These are phyloP conservation scores for Aspergillus sclerotioniger DNA, from an alignment of 495 filamentous ascomycete genomes.

Conservation along the genomic window DNA sequence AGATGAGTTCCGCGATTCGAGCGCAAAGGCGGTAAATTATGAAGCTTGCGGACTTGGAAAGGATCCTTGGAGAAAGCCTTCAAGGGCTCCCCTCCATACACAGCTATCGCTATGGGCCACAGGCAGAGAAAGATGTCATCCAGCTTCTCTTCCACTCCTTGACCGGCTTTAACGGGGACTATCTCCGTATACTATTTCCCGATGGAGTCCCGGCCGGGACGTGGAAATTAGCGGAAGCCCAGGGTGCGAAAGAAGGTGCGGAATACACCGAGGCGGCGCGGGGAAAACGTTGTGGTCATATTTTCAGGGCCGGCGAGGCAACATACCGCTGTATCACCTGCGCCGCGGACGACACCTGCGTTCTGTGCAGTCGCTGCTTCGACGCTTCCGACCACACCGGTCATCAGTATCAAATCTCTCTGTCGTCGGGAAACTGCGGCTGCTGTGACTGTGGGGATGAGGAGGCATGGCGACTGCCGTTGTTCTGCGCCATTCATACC, in stretches of 20 bases:
- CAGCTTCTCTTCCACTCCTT: constrained; percentile 82
- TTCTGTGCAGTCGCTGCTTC: constrained; percentile 87
- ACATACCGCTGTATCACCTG: constrained; percentile 94
- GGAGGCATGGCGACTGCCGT: constrained; percentile 85
- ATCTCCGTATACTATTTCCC: constrained; percentile 77
- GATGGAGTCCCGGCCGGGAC: constrained; percentile 59
- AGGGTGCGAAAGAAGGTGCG: constrained; percentile 88
- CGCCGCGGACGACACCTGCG: constrained; percentile 80
- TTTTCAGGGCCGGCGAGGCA: constrained; percentile 88
- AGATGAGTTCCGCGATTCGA: constrained; percentile 37
- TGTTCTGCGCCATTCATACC: constrained; percentile 93
- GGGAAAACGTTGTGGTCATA: constrained; percentile 95
- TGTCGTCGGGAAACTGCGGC: constrained; percentile 86
- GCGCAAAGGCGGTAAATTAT: constrained; percentile 22
- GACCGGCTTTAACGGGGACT: constrained; percentile 66
- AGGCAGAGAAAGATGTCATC: constrained; percentile 67
- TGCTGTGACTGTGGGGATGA: constrained; percentile 97
- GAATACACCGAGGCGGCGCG: constrained; percentile 92
- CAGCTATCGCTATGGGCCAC: constrained; percentile 67
- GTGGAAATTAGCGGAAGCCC: constrained; percentile 79
- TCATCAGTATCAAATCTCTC: constrained; percentile 81
- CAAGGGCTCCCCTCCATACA: constrained; percentile 66
- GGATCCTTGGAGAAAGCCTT: constrained; percentile 71
- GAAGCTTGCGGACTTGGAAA: constrained; percentile 71
- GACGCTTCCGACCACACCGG: constrained; percentile 93